phyloP scores from a whole-genome alignment of 2,329 filamentous ascomycete species.

The Fusarium drepaniforme region DNA sequence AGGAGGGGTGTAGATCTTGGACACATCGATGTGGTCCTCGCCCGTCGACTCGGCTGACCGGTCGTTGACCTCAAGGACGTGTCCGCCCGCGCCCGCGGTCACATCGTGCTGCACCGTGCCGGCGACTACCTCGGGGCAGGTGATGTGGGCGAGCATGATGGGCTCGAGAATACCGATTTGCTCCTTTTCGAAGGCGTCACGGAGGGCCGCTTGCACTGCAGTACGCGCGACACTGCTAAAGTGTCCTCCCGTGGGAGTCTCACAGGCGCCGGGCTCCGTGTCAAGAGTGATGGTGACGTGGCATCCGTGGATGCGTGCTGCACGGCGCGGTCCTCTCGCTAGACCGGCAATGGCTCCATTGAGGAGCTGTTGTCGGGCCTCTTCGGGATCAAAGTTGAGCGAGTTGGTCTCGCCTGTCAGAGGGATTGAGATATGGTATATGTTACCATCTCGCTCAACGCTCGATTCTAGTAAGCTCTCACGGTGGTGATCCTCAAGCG shows the following conservation, averaged over 20 bases:
- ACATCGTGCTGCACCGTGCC: conserved; percentile 88
- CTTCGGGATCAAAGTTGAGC: conserved; percentile 62
- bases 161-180: conserved; percentile 85
- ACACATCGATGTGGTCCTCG: conserved; percentile 71
- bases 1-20: conserved; percentile 85
- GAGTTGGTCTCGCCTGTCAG: conserved; percentile 62
- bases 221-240: conserved; percentile 71
- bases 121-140: conserved; percentile 84
- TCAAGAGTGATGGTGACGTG: conserved; percentile 79
- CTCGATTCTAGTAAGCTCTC: conserved; percentile 56
- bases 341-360: conserved; percentile 88
- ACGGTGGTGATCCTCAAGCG: conserved; percentile 61
- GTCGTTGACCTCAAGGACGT: conserved; percentile 78
- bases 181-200: conserved; percentile 66
- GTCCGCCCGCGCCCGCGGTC: conserved; percentile 76
- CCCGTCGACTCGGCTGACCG: conserved; percentile 55
- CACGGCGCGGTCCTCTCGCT: conserved; percentile 84
- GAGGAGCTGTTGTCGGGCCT: conserved; percentile 71
- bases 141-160: conserved; percentile 91
- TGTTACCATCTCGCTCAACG: conserved; percentile 77
- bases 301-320: conserved; percentile 83
- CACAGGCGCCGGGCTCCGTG: conserved; percentile 63
- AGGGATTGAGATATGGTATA: conserved; percentile 67
- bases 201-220: conserved; percentile 78
- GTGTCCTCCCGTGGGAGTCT: conserved; percentile 75